These are phyloP conservation scores for Fonsecaea erecta DNA, from an alignment of 2,329 filamentous ascomycete genomes.

Conservation along the genomic window DNA sequence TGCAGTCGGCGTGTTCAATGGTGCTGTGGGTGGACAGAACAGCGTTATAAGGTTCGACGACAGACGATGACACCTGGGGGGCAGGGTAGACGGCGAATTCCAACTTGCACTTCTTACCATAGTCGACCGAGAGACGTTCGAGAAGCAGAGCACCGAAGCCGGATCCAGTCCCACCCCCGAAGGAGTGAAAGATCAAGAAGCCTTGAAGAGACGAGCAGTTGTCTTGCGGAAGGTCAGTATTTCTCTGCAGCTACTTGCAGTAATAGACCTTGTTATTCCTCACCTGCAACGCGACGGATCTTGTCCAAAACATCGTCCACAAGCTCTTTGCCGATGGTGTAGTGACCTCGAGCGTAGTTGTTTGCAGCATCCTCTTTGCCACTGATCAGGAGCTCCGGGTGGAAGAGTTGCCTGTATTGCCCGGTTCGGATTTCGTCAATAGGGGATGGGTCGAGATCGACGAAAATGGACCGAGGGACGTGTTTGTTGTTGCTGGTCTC, in stretches of 20 bases:
- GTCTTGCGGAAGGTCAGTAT: slow-evolving; percentile 50
- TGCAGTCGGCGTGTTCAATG: slow-evolving; percentile 70
- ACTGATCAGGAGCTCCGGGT: slow-evolving; percentile 68
- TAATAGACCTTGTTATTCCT: slow-evolving; percentile 26
- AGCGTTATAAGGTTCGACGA: slow-evolving; percentile 71
- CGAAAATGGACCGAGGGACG: slow-evolving; percentile 69
- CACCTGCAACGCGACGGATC: slow-evolving; percentile 67
- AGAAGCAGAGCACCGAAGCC: slow-evolving; percentile 69
- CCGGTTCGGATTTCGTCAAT: slow-evolving; percentile 71
- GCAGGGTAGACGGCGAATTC: slow-evolving; percentile 70
- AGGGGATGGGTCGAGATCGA: slow-evolving; percentile 68
- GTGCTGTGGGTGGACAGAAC: slow-evolving; percentile 62
- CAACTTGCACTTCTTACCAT: slow-evolving; percentile 71
- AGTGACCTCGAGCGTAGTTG: slow-evolving; percentile 72
- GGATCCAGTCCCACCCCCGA: slow-evolving; percentile 70
- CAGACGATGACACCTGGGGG: slow-evolving; percentile 67
- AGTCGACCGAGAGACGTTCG: slow-evolving; percentile 67
- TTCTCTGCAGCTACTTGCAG: background rate
- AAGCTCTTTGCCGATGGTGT: slow-evolving; percentile 71
- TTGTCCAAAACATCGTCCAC: slow-evolving; percentile 67
- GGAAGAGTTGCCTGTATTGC: slow-evolving; percentile 66
- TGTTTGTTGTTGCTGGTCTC: slow-evolving; percentile 69
- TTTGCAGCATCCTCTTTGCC: slow-evolving; percentile 73
- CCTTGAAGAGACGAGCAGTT: slow-evolving; percentile 70
- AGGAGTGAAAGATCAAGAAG: slow-evolving; percentile 71